Evolutionary conservation across 768 basidiomycete species (phyloP), one percentile per base, ranked within the genome.

Genomic region (Lentinula edodes): DNA sequence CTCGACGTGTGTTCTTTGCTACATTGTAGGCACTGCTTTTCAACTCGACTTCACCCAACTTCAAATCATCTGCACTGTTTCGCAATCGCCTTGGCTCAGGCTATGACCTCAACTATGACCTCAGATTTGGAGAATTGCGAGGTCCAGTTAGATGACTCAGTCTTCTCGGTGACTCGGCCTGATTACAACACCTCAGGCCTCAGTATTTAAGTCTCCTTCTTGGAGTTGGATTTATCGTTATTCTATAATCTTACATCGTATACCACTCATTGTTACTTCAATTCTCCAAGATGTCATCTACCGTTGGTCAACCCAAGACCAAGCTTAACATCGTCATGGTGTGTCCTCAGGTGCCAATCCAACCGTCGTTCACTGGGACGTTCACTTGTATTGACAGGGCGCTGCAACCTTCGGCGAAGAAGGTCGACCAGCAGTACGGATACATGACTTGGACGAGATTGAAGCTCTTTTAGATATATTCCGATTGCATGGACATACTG

Each of bases 401-500:
- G 51, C 61, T 20, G 65, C 62, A 52, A 63, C 64, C 6, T 65
- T 65, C 46, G 62, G 66, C 3, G 61, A 42, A 2, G 56, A 61
- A 8, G 66, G 64, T 1, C 57, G 15, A 16, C 51, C 57, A 3
- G 58, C 58, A 2, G 52, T 42, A 5, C 52, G 61, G 16, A 62
- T 67, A n/a, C 42, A 61, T 55, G 61, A 65, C 6, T 7, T 56
- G n/a, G 53, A 63, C 35, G 57, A 60, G 23, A 36, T 67, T 32
- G 66, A 62, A 13, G 61, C 23, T 9, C 74, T 80, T 63, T 70
- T 84, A 35, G 80, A 83, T 64, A 66, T 76, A 34, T 79, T 83
- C 66, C 73, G 75, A 51, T 62, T 66, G 0, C 76, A 78, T 55
- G 82, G 82, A 0, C 82, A 83, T 68, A 69, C 67, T 58, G 81